Evolutionary conservation across 257 asterid species (phyloP).

Genomic region (Echites panduratus): DNA sequence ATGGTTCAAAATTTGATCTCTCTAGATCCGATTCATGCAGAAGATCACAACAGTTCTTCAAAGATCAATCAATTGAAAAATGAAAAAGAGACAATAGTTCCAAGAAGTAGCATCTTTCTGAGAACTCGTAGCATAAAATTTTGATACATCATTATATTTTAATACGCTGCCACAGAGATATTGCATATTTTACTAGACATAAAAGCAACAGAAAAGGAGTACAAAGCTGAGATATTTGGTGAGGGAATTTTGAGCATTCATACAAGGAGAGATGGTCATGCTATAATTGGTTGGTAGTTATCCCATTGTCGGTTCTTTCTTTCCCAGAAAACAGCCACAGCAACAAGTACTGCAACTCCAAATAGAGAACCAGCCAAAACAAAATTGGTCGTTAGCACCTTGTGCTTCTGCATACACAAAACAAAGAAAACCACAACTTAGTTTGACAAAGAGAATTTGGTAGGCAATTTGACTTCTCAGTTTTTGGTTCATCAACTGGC

Average conservation of each 20-base stretch:
- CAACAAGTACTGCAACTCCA: conserved; percentile 28
- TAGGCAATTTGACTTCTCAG: background rate
- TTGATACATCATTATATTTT: background rate
- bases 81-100: background rate
- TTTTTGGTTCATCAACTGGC: background rate
- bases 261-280: conserved; percentile 9
- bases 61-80: no score
- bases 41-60: no score
- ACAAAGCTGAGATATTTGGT: background rate
- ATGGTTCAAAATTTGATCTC: no score
- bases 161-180: background rate
- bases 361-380: conserved; percentile 29
- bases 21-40: no score
- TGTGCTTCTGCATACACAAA: conserved; percentile 29
- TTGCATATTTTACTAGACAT: background rate
- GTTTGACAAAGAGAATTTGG: background rate
- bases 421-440: background rate
- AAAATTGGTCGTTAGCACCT: conserved; percentile 10
- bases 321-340: conserved; percentile 11
- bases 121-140: background rate
- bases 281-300: conserved; percentile 33
- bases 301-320: conserved; percentile 26
- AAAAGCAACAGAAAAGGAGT: background rate
- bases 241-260: background rate
- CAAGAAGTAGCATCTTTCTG: background rate